These are phyloP conservation scores for Nicotiana paniculata DNA, from an alignment of 257 asterid species.

Conservation along the genomic window DNA sequence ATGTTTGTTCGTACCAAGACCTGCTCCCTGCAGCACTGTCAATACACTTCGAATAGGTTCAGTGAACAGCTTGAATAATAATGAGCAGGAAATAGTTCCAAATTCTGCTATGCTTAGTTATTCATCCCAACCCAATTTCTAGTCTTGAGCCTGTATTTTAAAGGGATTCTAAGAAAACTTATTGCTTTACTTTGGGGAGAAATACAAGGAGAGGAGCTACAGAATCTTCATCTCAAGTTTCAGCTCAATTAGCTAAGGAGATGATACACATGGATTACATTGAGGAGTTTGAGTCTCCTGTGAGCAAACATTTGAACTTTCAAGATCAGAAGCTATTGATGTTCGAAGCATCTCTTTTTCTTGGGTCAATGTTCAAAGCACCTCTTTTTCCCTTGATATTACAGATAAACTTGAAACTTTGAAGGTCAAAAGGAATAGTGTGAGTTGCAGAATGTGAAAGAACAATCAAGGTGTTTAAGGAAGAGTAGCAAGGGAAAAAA, in stretches of 20 bases:
- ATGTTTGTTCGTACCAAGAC: not conserved
- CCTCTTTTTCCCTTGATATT: conserved; percentile 2
- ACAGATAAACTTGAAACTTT: conserved; percentile 1
- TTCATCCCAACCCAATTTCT: not conserved
- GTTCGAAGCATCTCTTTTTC: conserved; percentile 27
- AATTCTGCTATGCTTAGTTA: conserved; percentile 27
- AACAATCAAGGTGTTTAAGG: not conserved
- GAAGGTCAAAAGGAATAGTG: not conserved
- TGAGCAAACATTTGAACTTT: conserved; percentile 20
- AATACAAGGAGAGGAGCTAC: not conserved
- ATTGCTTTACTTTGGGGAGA: not conserved
- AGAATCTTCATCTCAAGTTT: not conserved
- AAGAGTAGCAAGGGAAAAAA: not conserved
- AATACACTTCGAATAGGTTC: conserved; percentile 1
- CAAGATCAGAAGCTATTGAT: conserved; percentile 59
- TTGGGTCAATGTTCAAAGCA: not conserved
- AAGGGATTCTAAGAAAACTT: conserved; percentile 9
- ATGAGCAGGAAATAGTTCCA: not conserved
- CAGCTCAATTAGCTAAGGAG: conserved; percentile 29
- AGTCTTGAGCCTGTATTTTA: not conserved
- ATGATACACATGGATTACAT: conserved; percentile 50
- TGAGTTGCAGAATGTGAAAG: not conserved
- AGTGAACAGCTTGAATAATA: not conserved
- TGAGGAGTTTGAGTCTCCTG: conserved; percentile 43
- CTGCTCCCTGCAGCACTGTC: not conserved